These are phyloP conservation scores for Arabidopsis suecica DNA, from an alignment of 345 rosid species.

Conservation along the genomic window DNA sequence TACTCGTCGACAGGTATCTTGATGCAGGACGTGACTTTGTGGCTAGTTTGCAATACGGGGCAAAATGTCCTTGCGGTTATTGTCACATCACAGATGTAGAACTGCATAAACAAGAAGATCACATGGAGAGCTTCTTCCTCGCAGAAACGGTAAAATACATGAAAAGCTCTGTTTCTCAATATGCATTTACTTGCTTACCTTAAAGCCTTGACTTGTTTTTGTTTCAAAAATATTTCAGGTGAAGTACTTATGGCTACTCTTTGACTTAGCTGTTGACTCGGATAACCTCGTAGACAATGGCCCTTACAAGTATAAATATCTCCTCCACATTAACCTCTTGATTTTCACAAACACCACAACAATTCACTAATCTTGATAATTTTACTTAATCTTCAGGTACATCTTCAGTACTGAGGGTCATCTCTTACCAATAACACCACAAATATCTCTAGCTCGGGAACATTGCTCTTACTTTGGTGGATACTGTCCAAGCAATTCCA, in stretches of 20 bases:
- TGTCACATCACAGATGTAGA: slow-evolving; percentile 97
- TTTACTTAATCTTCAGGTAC: slow-evolving; percentile 54
- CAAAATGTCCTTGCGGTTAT: slow-evolving; percentile 95
- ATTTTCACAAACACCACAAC: neutral
- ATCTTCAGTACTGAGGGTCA: slow-evolving; percentile 96
- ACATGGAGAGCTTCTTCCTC: slow-evolving; percentile 99
- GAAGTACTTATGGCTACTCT: slow-evolving; percentile 96
- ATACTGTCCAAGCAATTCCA: slow-evolving; percentile 61
- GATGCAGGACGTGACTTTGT: slow-evolving; percentile 96
- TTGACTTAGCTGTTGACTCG: slow-evolving; percentile 87
- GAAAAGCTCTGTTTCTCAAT: slow-evolving; percentile 13
- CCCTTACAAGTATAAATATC: slow-evolving; percentile 85
- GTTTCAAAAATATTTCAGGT: slow-evolving; percentile 56
- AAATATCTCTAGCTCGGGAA: slow-evolving; percentile 80
- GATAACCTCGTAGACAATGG: slow-evolving; percentile 98
- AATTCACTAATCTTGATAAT: slow-evolving; percentile 8
- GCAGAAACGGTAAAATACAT: slow-evolving; percentile 78
- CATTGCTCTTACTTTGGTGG: slow-evolving; percentile 91
- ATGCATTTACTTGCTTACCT: slow-evolving; percentile 9
- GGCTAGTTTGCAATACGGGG: slow-evolving; percentile 93
- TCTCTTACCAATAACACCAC: slow-evolving; percentile 84
- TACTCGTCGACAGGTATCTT: slow-evolving; percentile 61
- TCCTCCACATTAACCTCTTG: neutral
- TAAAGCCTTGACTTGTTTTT: slow-evolving; percentile 23
- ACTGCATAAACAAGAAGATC: slow-evolving; percentile 84